Evolutionary conservation across 306 rosid species (phyloP), one percentile per base, ranked within the genome.

Genomic region (Acacia crassicarpa): DNA sequence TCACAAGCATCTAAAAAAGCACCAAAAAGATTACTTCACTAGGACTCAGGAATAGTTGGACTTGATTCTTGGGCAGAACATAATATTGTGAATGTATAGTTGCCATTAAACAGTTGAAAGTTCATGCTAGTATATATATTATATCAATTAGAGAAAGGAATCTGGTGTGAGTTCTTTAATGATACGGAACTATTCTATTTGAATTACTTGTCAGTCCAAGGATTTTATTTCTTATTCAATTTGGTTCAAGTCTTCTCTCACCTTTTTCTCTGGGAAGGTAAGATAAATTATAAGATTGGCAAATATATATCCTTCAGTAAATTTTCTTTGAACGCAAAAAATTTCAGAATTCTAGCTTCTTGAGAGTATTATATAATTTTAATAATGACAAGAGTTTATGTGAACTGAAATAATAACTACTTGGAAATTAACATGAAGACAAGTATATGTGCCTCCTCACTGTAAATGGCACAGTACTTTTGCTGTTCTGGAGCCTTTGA

Each of bases 1-100:
- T 86, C 88, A 86, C 83, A 84, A 84, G 94, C 94, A 89, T 92
- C 97, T 75, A 82, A 54, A 72, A 90, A 90, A 89, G 89, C 89
- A 86, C 80, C 81, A 44, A 88, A 85, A 86, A 86, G 82, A 73
- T 81, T 83, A 77, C 84, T 76, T 78, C 89, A 79, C 84, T 66
- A 46, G 61, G 81, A 81, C 85, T 80, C 68, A 22, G 84, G 84
- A 86, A 89, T 86, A 88, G 87, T 80, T 87, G 84, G 85, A 87
- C 87, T 83, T 80, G 90, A 88, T 86, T 90, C 93, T 83, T 82
- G 85, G 53, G 81, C 80, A 83, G 79, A 63, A 86, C 78, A 71
- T 77, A 51, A 67, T 48, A 35, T 45, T 25, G 32, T 67, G n/a
- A 56, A 35, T 25, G 59, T 43, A 16, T 44, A 40, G 80, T 83